Base-by-base conservation (phyloP, 805 yeast genomes). In the Nakazawaea peltata region DNA sequence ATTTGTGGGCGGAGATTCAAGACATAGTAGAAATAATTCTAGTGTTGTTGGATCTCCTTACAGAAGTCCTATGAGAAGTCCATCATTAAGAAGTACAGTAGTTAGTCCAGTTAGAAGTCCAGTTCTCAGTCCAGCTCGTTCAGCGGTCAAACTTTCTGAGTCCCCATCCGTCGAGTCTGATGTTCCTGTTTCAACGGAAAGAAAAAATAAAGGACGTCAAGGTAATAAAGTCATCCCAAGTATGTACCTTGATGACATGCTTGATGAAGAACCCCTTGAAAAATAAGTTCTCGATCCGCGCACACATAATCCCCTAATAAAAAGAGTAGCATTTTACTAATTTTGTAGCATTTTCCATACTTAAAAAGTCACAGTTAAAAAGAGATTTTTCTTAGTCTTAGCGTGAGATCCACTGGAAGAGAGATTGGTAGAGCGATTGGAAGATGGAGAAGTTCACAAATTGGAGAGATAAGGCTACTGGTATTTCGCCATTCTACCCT, bases 401-500 rank as follows among this genome's bases (percentile, higher is more conserved):
- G n/a, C n/a, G n/a, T n/a, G n/a, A n/a, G n/a, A n/a, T n/a, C n/a
- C n/a, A n/a, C n/a, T n/a, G n/a, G n/a, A n/a, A n/a, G n/a, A n/a
- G n/a, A n/a, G n/a, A n/a, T n/a, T n/a, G n/a, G n/a, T n/a, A n/a
- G n/a, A n/a, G n/a, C n/a, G n/a, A n/a, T n/a, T n/a, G n/a, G n/a
- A n/a, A n/a, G 9, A 81, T 87, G 95, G 94, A 83, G 59, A 80
- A 82, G 57, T 87, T 74, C 59, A 77, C 92, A 18, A 69, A 71
- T 41, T 86, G 83, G 79, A 70, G 95, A 56, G 96, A 86, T 51
- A 82, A 77, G 42, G 92, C 90, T 4, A 87, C 96, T 1, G 96
- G 96, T n/a, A 82, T 87, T 24, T 79, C 94, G 0, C 96, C 96
- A 3, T 86, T 85, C 45, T 63, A 81, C 19, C 29, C 29, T 5